These are phyloP conservation scores for Acaromyces ingoldii DNA, from an alignment of 1,284 basidiomycete genomes.

Conservation along the genomic window DNA sequence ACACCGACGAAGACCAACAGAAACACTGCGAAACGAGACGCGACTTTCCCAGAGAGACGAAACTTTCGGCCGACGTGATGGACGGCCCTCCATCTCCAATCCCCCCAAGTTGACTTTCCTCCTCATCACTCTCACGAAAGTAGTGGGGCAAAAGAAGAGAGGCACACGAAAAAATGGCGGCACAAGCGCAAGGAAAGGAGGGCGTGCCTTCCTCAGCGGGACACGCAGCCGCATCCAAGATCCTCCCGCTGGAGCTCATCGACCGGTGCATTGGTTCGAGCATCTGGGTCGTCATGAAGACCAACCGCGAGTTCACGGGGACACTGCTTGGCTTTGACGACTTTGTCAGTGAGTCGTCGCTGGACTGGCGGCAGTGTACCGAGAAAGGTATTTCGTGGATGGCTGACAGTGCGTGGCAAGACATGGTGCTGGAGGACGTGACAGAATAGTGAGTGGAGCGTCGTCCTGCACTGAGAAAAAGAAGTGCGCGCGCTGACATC, in stretches of 20 bases:
- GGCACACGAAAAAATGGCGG: no score
- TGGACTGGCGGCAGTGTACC: not conserved
- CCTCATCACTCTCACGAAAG: no score
- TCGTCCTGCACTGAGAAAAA: not conserved
- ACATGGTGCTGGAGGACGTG: conserved; percentile 97
- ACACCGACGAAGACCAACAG: no score
- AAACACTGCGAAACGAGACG: no score
- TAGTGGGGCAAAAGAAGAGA: no score
- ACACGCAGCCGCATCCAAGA: conserved; percentile 28
- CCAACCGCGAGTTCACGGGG: conserved; percentile 61
- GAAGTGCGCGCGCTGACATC: no score
- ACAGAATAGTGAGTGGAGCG: conserved; percentile 74
- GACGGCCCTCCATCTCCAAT: no score
- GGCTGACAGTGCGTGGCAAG: conserved; percentile 54
- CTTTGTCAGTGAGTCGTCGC: conserved; percentile 84
- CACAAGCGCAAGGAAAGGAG: no score
- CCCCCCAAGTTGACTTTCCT: no score
- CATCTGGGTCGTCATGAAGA: conserved; percentile 53
- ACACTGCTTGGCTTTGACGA: conserved; percentile 95
- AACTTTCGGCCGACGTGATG: no score
- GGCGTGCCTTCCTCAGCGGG: conserved; percentile 6
- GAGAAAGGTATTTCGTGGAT: not conserved
- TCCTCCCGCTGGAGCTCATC: conserved; percentile 49
- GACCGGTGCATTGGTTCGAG: conserved; percentile 51
- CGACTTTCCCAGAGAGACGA: no score